Conservation (phyloP, 179 eudicot species). For the Beta macrorhiza region DNA sequence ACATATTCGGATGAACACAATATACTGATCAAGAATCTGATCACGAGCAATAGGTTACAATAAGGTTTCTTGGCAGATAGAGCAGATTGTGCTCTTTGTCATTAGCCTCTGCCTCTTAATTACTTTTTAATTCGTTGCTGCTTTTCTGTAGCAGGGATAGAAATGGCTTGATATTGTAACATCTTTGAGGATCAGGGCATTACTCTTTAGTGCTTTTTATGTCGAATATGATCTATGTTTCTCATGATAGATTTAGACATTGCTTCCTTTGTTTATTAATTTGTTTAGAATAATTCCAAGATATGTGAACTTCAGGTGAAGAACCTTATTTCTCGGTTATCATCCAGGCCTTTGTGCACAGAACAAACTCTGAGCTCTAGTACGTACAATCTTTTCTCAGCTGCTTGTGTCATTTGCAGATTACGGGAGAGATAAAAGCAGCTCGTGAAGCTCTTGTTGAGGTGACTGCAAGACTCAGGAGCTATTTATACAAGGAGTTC, state of each 20-base stretch:
- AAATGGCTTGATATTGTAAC: background rate
- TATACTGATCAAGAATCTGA: background rate
- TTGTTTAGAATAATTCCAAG: background rate
- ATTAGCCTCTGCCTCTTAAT: background rate
- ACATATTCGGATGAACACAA: background rate
- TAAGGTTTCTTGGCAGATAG: background rate
- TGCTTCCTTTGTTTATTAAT: background rate
- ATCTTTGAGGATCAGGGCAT: background rate
- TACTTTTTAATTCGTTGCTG: background rate
- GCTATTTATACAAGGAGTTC: conserved; percentile 57
- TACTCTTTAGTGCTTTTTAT: background rate
- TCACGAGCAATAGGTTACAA: background rate
- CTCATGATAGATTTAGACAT: background rate
- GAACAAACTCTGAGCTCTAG: conserved; percentile 7
- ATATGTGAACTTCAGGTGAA: background rate
- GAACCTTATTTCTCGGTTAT: background rate
- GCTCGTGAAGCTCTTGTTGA: conserved; percentile 94
- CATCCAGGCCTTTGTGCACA: background rate
- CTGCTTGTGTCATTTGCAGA: conserved; percentile 44
- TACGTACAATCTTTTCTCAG: conserved; percentile 21
- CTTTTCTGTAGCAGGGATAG: background rate
- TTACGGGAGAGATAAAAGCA: conserved; percentile 87
- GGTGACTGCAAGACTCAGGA: conserved; percentile 76
- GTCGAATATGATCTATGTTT: background rate
- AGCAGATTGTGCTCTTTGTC: background rate